Conservation (phyloP, 1,139 yeast species). For the Pichia sp. region DNA sequence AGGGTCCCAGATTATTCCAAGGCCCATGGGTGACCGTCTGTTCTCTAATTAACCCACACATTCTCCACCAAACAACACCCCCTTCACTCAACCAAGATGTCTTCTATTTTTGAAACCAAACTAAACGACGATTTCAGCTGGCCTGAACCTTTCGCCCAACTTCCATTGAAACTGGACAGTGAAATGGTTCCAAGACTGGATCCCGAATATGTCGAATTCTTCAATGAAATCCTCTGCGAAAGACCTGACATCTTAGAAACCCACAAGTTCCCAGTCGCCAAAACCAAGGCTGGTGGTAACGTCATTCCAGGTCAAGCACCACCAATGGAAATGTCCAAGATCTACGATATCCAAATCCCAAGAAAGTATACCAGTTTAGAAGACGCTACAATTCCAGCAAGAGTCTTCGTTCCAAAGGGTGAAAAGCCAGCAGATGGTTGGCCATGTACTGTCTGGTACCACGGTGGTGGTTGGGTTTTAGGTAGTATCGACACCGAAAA, state of each 20-base stretch:
- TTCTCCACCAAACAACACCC: no score
- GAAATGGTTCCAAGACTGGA: constrained; percentile 27
- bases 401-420: constrained; percentile 31
- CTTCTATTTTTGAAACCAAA: constrained; percentile 5
- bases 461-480: constrained; percentile 48
- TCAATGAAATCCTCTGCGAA: constrained; percentile 31
- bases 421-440: constrained; percentile 33
- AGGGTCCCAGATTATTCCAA: no score
- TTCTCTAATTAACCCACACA: no score
- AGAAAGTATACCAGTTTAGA: constrained; percentile 31
- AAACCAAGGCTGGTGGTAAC: constrained; percentile 41
- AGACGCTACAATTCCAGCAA: constrained; percentile 26
- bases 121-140: constrained; percentile 31
- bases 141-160: constrained; percentile 27
- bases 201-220: constrained; percentile 29
- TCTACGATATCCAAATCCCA: constrained; percentile 35
- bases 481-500: constrained; percentile 47
- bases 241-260: constrained; percentile 41
- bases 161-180: constrained; percentile 28
- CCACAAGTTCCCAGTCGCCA: constrained; percentile 40
- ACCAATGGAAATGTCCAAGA: constrained; percentile 26
- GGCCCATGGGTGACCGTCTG: no score
- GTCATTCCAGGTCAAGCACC: constrained; percentile 31
- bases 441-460: constrained; percentile 48
- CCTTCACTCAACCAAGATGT: background rate